phyloP scores from a whole-genome alignment of 495 filamentous ascomycete species.

The Aspergillus cavernicola region DNA sequence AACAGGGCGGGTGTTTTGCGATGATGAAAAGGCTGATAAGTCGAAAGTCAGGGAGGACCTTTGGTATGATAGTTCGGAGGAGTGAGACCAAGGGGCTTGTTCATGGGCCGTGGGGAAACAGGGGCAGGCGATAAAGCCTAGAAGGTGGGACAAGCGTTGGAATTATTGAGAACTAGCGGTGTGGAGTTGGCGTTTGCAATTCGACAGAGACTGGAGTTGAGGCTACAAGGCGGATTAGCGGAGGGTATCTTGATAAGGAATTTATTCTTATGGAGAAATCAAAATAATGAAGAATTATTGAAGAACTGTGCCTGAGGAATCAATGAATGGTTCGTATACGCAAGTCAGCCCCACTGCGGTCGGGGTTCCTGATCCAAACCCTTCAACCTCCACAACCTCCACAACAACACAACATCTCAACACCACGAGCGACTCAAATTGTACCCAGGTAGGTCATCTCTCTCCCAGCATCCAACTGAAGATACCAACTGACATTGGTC shows the following conservation, averaged over 20 bases:
- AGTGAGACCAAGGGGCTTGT: background rate
- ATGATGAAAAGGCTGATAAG: background rate
- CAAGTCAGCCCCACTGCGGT: conserved; percentile 2
- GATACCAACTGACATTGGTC: background rate
- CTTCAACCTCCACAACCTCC: background rate
- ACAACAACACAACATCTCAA: conserved; percentile 4
- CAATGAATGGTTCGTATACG: background rate
- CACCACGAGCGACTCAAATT: too few relatives aligned
- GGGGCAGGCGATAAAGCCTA: too few relatives aligned
- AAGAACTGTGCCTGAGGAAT: too few relatives aligned
- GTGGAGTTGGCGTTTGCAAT: background rate
- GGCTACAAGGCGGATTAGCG: too few relatives aligned
- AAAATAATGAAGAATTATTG: background rate
- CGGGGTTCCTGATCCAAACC: conserved; percentile 8
- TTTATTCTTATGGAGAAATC: background rate
- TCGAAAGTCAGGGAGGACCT: background rate
- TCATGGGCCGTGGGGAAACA: too few relatives aligned
- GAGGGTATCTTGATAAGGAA: too few relatives aligned
- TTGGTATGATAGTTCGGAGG: conserved; percentile 4
- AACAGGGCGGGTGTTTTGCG: background rate
- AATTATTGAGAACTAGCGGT: background rate
- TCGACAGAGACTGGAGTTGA: too few relatives aligned
- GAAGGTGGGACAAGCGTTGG: background rate
- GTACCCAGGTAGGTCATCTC: background rate
- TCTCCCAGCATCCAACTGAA: background rate